Evolutionary conservation across 257 asterid genomes (phyloP).

Genomic region (Plectranthus barbatus): DNA sequence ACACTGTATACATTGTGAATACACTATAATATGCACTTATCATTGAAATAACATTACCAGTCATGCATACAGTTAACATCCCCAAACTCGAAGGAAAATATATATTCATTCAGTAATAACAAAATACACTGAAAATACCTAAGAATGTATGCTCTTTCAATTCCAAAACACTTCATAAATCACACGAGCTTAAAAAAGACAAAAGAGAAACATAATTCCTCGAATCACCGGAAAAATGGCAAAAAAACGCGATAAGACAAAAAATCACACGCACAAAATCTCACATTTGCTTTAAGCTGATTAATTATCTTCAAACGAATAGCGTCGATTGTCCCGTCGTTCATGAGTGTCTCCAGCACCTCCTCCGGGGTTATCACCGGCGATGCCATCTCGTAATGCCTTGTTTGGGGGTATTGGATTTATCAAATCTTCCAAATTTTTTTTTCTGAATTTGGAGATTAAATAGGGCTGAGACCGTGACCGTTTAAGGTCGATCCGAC

Average conservation of each 20-base stretch:
- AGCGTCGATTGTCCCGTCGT: slow-evolving; percentile 88
- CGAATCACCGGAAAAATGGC: background rate
- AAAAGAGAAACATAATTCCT: background rate
- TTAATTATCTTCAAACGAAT: slow-evolving; percentile 76
- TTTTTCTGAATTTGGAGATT: background rate
- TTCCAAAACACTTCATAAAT: background rate
- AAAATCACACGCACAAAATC: slow-evolving; percentile 11
- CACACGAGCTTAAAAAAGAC: background rate
- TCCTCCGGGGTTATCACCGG: slow-evolving; percentile 76
- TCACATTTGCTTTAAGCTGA: slow-evolving; percentile 88
- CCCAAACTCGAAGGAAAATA: background rate
- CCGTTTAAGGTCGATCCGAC: too few relatives aligned
- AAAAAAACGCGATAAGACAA: too few relatives aligned
- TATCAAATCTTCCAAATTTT: background rate
- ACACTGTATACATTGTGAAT: background rate
- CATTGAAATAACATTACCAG: background rate
- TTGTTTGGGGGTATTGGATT: slow-evolving; percentile 5
- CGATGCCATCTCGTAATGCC: slow-evolving; percentile 32
- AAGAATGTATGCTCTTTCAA: background rate
- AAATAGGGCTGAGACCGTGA: background rate
- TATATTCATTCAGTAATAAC: background rate
- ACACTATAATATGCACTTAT: background rate
- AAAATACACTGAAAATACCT: background rate
- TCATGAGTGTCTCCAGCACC: slow-evolving; percentile 84
- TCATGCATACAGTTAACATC: slow-evolving; percentile 1